These are phyloP conservation scores for Angomonas deanei DNA, from an alignment of 208 protist species.

Conservation along the genomic window DNA sequence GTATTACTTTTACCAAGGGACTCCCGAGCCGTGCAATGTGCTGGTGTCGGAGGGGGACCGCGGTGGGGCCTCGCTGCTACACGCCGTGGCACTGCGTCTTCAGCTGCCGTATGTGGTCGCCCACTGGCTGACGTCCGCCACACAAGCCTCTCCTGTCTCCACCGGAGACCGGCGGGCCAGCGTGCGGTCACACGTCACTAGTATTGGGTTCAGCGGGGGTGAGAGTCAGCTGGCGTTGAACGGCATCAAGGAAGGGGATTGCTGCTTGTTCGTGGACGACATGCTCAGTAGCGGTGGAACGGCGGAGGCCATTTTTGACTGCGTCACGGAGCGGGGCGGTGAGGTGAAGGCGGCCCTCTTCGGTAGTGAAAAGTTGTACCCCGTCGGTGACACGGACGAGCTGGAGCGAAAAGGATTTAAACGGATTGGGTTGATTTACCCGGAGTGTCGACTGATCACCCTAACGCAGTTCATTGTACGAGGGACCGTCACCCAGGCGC, in stretches of 20 bases:
- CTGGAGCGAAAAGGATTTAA: slow-evolving; percentile 20
- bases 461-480: slow-evolving; percentile 29
- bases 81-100: slow-evolving; percentile 23
- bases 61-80: slow-evolving; percentile 26
- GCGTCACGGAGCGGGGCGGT: slow-evolving; percentile 17
- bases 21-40: slow-evolving; percentile 15
- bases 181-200: slow-evolving; percentile 1
- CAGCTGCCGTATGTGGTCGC: slow-evolving; percentile 27
- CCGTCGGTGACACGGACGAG: slow-evolving; percentile 6
- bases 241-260: slow-evolving; percentile 14
- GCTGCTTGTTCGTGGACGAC: slow-evolving; percentile 36
- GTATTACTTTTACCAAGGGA: slow-evolving; percentile 9
- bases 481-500: slow-evolving; percentile 6
- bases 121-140: slow-evolving; percentile 16
- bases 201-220: slow-evolving; percentile 23
- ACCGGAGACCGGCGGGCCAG: not conserved
- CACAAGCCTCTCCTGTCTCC: not conserved
- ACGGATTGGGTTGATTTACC: slow-evolving; percentile 17
- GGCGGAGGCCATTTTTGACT: slow-evolving; percentile 26
- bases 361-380: slow-evolving; percentile 29
- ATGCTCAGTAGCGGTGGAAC: slow-evolving; percentile 37
- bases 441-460: slow-evolving; percentile 14
- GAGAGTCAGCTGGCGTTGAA: slow-evolving; percentile 23
- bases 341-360: slow-evolving; percentile 19
- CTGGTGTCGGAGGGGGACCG: slow-evolving; percentile 37